Evolutionary conservation across 495 filamentous ascomycete species (phyloP), one percentile per base, ranked within the genome.

Genomic region (Penicillium verhagenii): DNA sequence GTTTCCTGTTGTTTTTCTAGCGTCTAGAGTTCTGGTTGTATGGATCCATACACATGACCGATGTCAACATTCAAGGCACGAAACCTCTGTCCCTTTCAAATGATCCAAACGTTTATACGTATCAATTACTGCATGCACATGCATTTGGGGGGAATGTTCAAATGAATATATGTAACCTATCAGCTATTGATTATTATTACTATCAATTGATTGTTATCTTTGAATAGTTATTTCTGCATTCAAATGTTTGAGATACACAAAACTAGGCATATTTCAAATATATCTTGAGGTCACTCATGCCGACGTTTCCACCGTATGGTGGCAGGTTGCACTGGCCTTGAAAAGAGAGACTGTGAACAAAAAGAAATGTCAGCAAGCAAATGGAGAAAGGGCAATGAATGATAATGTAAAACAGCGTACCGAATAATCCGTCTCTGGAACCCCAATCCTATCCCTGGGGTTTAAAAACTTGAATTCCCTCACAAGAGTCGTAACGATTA

Each of bases 351-450:
- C 67, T 75, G 37, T 11, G 31, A 35, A 5, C 1, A 3, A 42
- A 9, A 21, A 35, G 47, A 24, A 11, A 3, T 25, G 33, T 60
- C 19, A 64, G 55, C 23, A 33, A 18, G n/a, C 10, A 2, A 21
- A n/a, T n/a, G n/a, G n/a, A n/a, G n/a, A n/a, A n/a, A n/a, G n/a
- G n/a, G n/a, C n/a, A n/a, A n/a, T n/a, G n/a, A n/a, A n/a, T n/a
- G 13, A 6, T 35, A 33, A 18, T 28, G n/a, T 40, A 47, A 14
- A 26, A 38, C 79, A 80, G 63, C 87, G 70, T 59, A 86, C 87
- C 42, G 86, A 82, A 60, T 96, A 97, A 72, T 98, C 94, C 7
- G 94, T 96, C 25, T 76, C 87, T 14, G 91, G 82, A 14, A 96
- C 79, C 0, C 80, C 82, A 55, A 82, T 72, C 57, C 77, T 80